Evolutionary conservation across 2,329 filamentous ascomycete genomes (phyloP).

Genomic region (Penicillium janthinellum): DNA sequence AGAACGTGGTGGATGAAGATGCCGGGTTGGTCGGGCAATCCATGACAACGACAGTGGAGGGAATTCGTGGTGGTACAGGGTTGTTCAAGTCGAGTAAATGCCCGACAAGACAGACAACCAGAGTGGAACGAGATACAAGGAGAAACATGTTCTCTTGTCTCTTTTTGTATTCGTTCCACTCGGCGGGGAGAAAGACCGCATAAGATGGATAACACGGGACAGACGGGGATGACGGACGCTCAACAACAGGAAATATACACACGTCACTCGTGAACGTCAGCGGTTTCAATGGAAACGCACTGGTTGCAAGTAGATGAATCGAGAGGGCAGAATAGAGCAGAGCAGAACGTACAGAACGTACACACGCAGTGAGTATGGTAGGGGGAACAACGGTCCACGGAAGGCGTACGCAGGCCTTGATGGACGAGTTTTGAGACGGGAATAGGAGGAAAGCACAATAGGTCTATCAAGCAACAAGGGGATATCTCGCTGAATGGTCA

Average conservation of each 20-base stretch:
- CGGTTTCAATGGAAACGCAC: conserved; percentile 22
- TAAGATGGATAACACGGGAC: conserved; percentile 1
- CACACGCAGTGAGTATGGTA: neutral
- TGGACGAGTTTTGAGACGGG: neutral
- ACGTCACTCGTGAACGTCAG: conserved; percentile 40
- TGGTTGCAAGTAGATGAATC: conserved; percentile 5
- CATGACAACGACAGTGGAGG: neutral
- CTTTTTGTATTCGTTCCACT: neutral
- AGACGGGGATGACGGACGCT: conserved; percentile 16
- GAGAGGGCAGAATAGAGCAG: conserved; percentile 19
- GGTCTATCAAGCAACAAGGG: conserved; percentile 27
- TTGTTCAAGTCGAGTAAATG: neutral
- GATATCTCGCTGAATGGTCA: conserved; percentile 26
- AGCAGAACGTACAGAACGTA: neutral
- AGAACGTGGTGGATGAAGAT: neutral
- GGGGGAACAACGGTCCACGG: neutral
- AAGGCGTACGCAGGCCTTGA: conserved; percentile 2
- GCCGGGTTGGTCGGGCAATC: neutral
- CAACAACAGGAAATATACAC: conserved; percentile 29
- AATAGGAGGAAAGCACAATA: conserved; percentile 13
- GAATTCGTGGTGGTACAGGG: neutral
- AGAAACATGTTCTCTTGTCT: neutral
- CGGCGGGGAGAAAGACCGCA: neutral
- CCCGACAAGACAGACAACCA: neutral
- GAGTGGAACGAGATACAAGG: neutral